phyloP scores from a whole-genome alignment of 169 alveolate species.

The Cyclospora cayetanensis region DNA sequence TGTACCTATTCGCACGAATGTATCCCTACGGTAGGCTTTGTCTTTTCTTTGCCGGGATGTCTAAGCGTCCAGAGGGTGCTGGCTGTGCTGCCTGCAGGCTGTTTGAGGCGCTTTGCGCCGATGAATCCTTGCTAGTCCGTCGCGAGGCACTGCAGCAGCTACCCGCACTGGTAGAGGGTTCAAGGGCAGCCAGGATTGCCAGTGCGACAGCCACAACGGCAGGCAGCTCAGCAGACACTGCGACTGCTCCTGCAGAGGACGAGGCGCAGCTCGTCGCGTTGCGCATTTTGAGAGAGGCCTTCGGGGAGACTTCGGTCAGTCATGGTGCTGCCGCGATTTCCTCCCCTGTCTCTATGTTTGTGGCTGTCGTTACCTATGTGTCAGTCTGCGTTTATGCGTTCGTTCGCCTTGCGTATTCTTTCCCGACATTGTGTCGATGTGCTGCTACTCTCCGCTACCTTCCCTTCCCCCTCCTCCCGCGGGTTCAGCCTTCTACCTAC shows the following conservation, averaged over 20 bases:
- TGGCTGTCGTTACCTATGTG: background rate
- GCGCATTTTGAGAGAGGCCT: background rate
- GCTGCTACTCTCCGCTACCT: no score
- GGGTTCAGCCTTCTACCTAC: no score
- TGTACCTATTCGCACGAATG: no score
- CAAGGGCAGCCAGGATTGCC: background rate
- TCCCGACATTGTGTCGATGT: background rate
- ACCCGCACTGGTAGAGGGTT: constrained; percentile 4
- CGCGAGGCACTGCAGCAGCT: constrained; percentile 51
- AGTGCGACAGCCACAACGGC: background rate
- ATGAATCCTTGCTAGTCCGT: background rate
- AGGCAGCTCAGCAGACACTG: constrained; percentile 6
- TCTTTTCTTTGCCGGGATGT: no score
- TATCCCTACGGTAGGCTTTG: no score
- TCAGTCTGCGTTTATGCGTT: background rate
- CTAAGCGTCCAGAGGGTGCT: no score
- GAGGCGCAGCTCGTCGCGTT: background rate
- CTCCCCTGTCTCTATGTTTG: background rate
- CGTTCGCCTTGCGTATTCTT: no score
- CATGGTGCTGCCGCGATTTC: no score
- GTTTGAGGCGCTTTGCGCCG: background rate
- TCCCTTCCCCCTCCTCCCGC: no score
- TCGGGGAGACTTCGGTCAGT: constrained; percentile 20
- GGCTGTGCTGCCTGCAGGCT: background rate
- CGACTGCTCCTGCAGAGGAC: background rate